Evolutionary conservation across 2,329 filamentous ascomycete genomes (phyloP), one percentile per base, ranked within the genome.

Genomic region (Neobulgaria alba): DNA sequence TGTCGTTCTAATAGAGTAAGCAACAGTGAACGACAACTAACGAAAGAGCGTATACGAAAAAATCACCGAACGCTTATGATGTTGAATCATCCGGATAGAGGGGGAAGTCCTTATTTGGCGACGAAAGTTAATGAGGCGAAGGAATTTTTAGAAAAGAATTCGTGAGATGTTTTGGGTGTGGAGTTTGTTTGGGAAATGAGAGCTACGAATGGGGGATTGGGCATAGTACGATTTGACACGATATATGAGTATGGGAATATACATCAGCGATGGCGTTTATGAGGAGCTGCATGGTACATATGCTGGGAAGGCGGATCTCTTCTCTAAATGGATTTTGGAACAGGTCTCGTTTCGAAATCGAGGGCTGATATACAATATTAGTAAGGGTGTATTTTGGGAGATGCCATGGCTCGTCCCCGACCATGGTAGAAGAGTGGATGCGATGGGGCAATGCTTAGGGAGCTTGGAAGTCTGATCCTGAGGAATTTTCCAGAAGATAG

Each of bases 51-150:
- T 61, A 72, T 98, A 56, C 86, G 92, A 61, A 95, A 95, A 68
- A 87, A 89, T 55, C 92, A 98, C 67, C 82, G 92, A 50, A 87
- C 82, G 40, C 78, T 96, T 52, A 98, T 98, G 90, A 78, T 98
- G 42, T 72, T 95, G 51, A 98, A 98, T 72, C 92, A 98, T 64
- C 92, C 92, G 49, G 92, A 98, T 72, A 84, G 92, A 60, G 92
- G 92, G 51, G 92, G 92, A 29, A 95, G 88, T 60, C 92, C 92
- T 5, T 98, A 96, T 61, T 69, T 98, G 33, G 92, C 92, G 10
- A 95, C 89, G 39, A 98, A 98, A 66, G 84, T 98, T 61, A 98
- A 98, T 67, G 92, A 98, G 64, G 92, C 92, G 29, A 98, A 98
- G 66, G 90, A 96, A 62, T 77, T 96, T 49, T 62, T 98, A 52